Percentiles rank a stretch among this genome's conserved stretches.
Evolutionary conservation across 1,284 basidiomycete species (phyloP).

Genomic region (Malassezia japonica): DNA sequence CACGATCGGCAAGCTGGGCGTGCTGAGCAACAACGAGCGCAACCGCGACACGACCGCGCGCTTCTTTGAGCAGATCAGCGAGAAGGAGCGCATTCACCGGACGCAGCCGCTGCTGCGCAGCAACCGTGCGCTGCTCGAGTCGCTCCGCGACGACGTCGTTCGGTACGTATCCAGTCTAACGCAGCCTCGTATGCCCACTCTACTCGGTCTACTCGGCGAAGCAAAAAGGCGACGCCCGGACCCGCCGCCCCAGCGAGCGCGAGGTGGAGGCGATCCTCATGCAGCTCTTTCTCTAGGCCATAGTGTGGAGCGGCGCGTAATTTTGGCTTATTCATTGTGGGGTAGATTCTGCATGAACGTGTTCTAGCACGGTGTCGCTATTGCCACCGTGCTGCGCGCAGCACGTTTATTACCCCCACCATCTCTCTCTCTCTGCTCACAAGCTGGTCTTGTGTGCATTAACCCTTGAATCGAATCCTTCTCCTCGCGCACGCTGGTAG

Average conservation of each 20-base stretch:
- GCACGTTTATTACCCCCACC: too few relatives aligned
- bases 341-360: neutral
- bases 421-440: too few relatives aligned
- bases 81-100: constrained; percentile 10
- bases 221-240: neutral
- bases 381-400: too few relatives aligned
- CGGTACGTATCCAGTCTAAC: neutral
- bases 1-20: neutral
- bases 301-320: too few relatives aligned
- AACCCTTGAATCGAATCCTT: neutral
- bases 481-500: neutral
- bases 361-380: too few relatives aligned
- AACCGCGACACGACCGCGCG: neutral
- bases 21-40: neutral
- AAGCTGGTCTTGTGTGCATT: constrained; percentile 6
- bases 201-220: constrained; percentile 8
- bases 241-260: neutral
- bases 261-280: constrained; percentile 4
- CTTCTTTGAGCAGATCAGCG: constrained; percentile 5
- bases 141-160: constrained; percentile 11
- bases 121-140: neutral
- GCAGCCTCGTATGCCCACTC: constrained; percentile 8
- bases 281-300: constrained; percentile 1
- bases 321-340: too few relatives aligned
- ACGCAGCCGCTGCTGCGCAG: constrained; percentile 1